These are phyloP conservation scores for Sherardia arvensis DNA, from an alignment of 257 asterid species.

Conservation along the genomic window DNA sequence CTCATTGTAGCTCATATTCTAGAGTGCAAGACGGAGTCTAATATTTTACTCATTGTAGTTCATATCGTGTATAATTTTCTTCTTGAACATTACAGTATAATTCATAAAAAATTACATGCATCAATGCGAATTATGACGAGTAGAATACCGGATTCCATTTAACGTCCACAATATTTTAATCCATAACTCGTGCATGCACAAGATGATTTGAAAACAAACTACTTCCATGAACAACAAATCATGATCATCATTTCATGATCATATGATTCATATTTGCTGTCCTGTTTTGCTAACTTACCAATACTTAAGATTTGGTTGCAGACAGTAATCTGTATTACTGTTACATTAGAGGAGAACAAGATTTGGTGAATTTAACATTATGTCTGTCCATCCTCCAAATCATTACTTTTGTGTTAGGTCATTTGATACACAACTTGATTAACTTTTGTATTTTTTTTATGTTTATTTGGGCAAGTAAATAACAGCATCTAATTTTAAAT, in stretches of 20 bases:
- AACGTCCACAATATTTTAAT: too few relatives aligned
- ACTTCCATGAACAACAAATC: constrained; percentile 9
- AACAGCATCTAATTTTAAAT: neutral
- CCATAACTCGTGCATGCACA: neutral
- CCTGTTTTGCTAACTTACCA: neutral
- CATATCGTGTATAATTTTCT: too few relatives aligned
- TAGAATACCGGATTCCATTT: too few relatives aligned
- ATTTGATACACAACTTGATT: neutral
- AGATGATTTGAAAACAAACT: neutral
- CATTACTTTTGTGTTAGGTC: neutral
- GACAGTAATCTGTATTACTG: neutral
- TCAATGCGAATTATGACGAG: too few relatives aligned
- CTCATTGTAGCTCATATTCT: too few relatives aligned
- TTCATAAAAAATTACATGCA: too few relatives aligned
- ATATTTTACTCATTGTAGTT: too few relatives aligned
- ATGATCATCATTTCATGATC: neutral
- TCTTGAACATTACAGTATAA: too few relatives aligned
- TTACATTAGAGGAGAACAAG: neutral
- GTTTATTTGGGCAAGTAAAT: neutral
- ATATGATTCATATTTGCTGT: constrained; percentile 1
- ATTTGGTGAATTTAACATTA: constrained; percentile 10
- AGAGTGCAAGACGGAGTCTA: too few relatives aligned
- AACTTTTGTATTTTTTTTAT: neutral
- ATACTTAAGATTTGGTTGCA: constrained; percentile 7
- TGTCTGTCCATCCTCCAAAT: constrained; percentile 3